Base-by-base conservation (phyloP, 176 grass and related monocot species). In the Zoysia japonica region DNA sequence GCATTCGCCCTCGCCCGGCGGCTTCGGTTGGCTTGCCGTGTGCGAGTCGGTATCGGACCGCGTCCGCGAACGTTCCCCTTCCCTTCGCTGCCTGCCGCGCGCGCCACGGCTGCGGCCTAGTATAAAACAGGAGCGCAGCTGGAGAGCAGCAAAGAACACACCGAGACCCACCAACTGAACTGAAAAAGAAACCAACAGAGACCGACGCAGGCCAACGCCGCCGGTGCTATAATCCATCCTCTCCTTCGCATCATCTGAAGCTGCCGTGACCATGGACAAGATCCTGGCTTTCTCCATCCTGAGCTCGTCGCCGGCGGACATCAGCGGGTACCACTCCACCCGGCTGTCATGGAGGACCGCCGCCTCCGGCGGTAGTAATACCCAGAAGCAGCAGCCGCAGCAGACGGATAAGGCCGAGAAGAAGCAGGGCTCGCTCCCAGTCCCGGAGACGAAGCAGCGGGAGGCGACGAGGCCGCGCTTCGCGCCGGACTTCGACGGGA, bases 211-310 rank as follows among this genome's bases (percentile, higher is more conserved):
- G 9, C 35, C 19, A 16, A 46, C 28, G 28, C 28, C 28, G 28
- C 28, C 28, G 28, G 28, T 28, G 28, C 28, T 0, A 28, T 28
- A 28, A 28, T 28, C 28, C 28, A 28, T 28, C 55, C 55, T 19
- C 17, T 20, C 55, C 14, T 4, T 16, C 13, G 51, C 11, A 11
- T 51, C 28, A 28, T 28, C 28, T 28, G 28, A 51, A 11, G 49
- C 11, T 3, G 9, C 11, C 11, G 13, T 17, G 35, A 3, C 54
- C 82, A 92, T 92, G 90, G 86, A 89, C 69, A 89, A 89, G 90
- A 82, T 86, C 43, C 78, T 92, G 37, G 90, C 86, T 5, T 88
- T 92, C 83, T 92, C 90, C 5, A 92, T 92, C 83, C 79, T 92
- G 5, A 92, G 86, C 83, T 89, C 90, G 0, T 86, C 90, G 44